phyloP scores from a whole-genome alignment of 2,329 filamentous ascomycete species.

The Balansia obtecta region DNA sequence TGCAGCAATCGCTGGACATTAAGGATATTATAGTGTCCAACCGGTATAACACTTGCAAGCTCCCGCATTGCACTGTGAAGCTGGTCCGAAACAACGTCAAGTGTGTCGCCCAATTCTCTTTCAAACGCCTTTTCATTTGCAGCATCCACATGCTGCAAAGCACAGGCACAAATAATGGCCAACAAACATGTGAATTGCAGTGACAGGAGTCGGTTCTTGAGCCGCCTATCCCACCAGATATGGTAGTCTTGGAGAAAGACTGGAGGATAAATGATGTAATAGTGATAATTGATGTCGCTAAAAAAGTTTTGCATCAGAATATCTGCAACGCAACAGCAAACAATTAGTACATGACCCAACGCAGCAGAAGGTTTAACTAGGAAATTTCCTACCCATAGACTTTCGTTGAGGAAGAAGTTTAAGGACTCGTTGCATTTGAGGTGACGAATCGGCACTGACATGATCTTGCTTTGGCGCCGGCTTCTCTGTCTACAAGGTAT shows the following conservation, averaged over 20 bases:
- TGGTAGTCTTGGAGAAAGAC: conserved; percentile 18
- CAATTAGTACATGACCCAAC: background rate
- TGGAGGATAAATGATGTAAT: conserved; percentile 21
- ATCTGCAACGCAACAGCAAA: conserved; percentile 11
- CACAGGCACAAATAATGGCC: conserved; percentile 17
- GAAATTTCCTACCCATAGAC: conserved; percentile 13
- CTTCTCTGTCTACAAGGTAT: conserved; percentile 8
- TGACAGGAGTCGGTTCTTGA: conserved; percentile 10
- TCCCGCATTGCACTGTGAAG: conserved; percentile 15
- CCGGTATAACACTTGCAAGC: conserved; percentile 15
- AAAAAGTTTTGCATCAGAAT: conserved; percentile 17
- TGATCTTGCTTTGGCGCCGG: conserved; percentile 9
- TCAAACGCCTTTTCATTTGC: conserved; percentile 12
- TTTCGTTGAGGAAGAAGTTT: conserved; percentile 13
- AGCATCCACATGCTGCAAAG: conserved; percentile 16
- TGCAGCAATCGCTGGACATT: conserved; percentile 19
- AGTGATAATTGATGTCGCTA: conserved; percentile 19
- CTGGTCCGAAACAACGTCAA: conserved; percentile 13
- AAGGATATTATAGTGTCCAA: conserved; percentile 16
- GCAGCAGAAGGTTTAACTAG: background rate
- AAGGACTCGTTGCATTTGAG: conserved; percentile 14
- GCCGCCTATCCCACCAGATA: conserved; percentile 17
- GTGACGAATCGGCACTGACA: conserved; percentile 10
- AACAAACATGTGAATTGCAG: conserved; percentile 19
- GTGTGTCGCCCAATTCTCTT: conserved; percentile 9